A percentile compares a stretch with the other conserved stretches of the same genome.
phyloP scores from a whole-genome alignment of 106 monocot species.

The Xerophyta viscosa region DNA sequence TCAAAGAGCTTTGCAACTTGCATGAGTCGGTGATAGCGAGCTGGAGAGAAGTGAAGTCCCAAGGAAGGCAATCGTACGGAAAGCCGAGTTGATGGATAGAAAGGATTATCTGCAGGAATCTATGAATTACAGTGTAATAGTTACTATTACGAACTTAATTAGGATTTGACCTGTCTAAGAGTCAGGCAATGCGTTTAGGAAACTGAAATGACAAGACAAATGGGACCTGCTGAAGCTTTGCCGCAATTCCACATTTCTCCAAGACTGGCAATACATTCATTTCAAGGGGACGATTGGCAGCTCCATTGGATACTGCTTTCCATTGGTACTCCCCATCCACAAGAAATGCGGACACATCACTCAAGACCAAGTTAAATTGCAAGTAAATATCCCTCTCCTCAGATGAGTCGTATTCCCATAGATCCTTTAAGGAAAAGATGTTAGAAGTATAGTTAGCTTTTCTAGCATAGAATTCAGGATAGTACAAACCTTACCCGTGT shows the following conservation, averaged over 20 bases:
- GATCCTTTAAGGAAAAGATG: constrained; percentile 43
- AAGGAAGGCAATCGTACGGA: constrained; percentile 81
- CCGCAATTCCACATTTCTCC: constrained; percentile 75
- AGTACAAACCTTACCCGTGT: constrained; percentile 46
- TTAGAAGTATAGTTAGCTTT: not conserved
- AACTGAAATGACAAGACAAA: constrained; percentile 2
- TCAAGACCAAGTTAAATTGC: constrained; percentile 81
- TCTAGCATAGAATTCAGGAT: not conserved
- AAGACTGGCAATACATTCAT: constrained; percentile 62
- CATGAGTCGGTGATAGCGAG: constrained; percentile 90
- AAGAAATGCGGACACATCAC: constrained; percentile 96
- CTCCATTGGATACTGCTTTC: constrained; percentile 22
- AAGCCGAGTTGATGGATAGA: constrained; percentile 70
- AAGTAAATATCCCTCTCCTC: constrained; percentile 66
- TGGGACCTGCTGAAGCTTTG: constrained; percentile 95
- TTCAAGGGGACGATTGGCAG: constrained; percentile 3
- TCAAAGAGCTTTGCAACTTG: constrained; percentile 78
- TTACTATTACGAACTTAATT: too few species aligned
- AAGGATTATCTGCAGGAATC: constrained; percentile 67
- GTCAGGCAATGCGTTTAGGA: not conserved
- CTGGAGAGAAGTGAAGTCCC: constrained; percentile 92
- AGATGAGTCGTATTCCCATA: constrained; percentile 36
- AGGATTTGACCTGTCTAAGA: too few species aligned
- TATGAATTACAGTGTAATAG: constrained; percentile 11
- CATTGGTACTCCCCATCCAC: constrained; percentile 94